A percentile compares a stretch with the other conserved stretches of the same genome.
Conservation (phyloP, 306 rosid species). For the Rosa persica region DNA sequence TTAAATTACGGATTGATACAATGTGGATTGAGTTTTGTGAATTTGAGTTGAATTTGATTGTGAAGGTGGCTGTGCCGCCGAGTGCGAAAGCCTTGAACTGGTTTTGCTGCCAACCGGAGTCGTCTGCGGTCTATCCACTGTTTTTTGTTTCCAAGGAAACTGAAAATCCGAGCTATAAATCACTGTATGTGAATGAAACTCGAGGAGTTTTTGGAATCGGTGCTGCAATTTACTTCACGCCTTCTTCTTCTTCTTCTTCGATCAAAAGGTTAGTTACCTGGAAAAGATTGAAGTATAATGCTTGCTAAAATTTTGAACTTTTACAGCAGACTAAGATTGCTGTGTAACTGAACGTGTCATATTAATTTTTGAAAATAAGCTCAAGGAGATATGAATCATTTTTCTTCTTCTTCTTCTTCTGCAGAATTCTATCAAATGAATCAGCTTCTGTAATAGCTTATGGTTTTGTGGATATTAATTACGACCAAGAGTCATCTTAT, state of each 20-base stretch:
- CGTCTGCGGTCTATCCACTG: conserved; percentile 64
- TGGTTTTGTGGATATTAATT: conserved; percentile 61
- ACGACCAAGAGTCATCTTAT: conserved; percentile 37
- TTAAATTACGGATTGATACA: background rate
- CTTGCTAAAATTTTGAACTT: background rate
- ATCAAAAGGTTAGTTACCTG: conserved; percentile 46
- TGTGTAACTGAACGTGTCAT: background rate
- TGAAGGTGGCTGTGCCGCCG: conserved; percentile 85
- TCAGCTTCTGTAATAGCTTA: conserved; percentile 57
- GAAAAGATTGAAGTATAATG: background rate
- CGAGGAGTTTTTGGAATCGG: conserved; percentile 84
- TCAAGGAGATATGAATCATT: conserved; percentile 18
- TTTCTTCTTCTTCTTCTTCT: conserved; percentile 8
- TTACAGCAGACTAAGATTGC: background rate
- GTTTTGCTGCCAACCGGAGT: conserved; percentile 81
- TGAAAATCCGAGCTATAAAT: conserved; percentile 46
- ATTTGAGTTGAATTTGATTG: conserved; percentile 20
- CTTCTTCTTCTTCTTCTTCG: conserved; percentile 30
- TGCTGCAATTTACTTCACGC: conserved; percentile 58
- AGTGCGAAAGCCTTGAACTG: conserved; percentile 71
- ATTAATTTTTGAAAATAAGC: conserved; percentile 17
- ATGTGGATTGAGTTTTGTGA: conserved; percentile 6
- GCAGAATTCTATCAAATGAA: conserved; percentile 68
- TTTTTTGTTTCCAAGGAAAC: conserved; percentile 62
- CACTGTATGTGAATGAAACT: conserved; percentile 58